Conservation (phyloP, 1,284 basidiomycete genomes). For the Microbotryomycetes sp. region DNA sequence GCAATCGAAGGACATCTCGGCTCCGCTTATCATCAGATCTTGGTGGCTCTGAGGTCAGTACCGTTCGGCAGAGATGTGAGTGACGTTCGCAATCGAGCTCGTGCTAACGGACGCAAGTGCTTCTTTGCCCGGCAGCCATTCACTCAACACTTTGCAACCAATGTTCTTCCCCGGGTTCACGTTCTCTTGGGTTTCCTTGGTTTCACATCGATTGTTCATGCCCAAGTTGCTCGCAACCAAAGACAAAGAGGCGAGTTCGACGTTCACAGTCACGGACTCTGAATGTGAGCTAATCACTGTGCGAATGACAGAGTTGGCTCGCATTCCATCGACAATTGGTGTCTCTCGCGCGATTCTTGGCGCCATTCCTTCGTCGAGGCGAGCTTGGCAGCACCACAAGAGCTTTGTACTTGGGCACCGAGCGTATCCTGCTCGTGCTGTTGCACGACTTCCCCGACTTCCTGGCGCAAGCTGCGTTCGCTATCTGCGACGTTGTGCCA, state of each 20-base stretch:
- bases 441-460: slow-evolving; percentile 99
- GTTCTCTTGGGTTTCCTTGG: slow-evolving; percentile 94
- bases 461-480: slow-evolving; percentile 93
- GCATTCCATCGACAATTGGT: slow-evolving; percentile 91
- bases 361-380: slow-evolving; percentile 82
- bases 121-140: slow-evolving; percentile 57
- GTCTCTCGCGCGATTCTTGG: slow-evolving; percentile 87
- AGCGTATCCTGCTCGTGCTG: slow-evolving; percentile 85
- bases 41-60: slow-evolving; percentile 75
- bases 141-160: slow-evolving; percentile 91
- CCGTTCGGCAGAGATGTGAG: neutral
- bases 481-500: slow-evolving; percentile 87
- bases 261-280: too few relatives aligned
- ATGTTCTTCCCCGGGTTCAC: slow-evolving; percentile 96
- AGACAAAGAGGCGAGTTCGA: slow-evolving; percentile 63
- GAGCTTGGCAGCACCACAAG: slow-evolving; percentile 61
- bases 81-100: neutral
- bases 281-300: too few relatives aligned
- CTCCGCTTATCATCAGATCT: slow-evolving; percentile 77
- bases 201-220: slow-evolving; percentile 96
- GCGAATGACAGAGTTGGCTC: slow-evolving; percentile 74
- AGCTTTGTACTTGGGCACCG: slow-evolving; percentile 85
- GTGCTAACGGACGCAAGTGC: neutral
- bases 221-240: slow-evolving; percentile 81
- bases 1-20: slow-evolving; percentile 72